Evolutionary conservation across 2,329 filamentous ascomycete species (phyloP), one percentile per base, ranked within the genome.

Genomic region (Trichoderma aggressivum): DNA sequence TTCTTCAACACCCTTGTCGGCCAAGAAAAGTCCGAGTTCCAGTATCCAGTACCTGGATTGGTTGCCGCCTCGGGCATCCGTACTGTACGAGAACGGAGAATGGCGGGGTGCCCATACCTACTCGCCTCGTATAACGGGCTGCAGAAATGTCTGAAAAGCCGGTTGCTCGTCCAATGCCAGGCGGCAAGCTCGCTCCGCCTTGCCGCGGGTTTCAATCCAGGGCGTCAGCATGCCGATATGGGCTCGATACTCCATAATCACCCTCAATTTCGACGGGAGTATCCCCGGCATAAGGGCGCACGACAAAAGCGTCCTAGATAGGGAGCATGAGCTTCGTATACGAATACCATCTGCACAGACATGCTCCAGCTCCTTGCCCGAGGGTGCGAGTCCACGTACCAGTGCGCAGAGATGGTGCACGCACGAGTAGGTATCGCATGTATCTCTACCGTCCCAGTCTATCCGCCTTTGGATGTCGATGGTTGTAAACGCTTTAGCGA

Each of bases 201-300:
- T 68, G 26, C 39, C 36, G 39, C 55, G n/a, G 28, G 28, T 28
- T 36, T 61, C 59, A 24, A 32, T 32, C 28, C 56, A 58, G 59
- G 43, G 28, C 28, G 28, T 61, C 39, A 68, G 65, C 65, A 56
- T 32, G 24, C 39, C 28, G 66, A 69, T 53, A 69, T 61, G 28
- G 63, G 21, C 50, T 66, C 4, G 63, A 21, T 58, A 2, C 64
- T 47, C 55, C 64, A 68, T 60, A 50, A n/a, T 34, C 24, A 60
- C 64, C 56, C 66, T 69, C 66, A 69, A 69, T 69, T 69, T 53
- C 16, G 11, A 59, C 66, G 66, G 66, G 66, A 53, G n/a, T 61
- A 69, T 69, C 55, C 56, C 66, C 66, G 66, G 66, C 66, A 69
- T 69, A 69, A 69, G 32, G 30, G 21, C 16, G 16, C 56, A 30